These are phyloP conservation scores for Pseudotulostoma volvatum DNA, from an alignment of 495 filamentous ascomycete species.

Conservation along the genomic window DNA sequence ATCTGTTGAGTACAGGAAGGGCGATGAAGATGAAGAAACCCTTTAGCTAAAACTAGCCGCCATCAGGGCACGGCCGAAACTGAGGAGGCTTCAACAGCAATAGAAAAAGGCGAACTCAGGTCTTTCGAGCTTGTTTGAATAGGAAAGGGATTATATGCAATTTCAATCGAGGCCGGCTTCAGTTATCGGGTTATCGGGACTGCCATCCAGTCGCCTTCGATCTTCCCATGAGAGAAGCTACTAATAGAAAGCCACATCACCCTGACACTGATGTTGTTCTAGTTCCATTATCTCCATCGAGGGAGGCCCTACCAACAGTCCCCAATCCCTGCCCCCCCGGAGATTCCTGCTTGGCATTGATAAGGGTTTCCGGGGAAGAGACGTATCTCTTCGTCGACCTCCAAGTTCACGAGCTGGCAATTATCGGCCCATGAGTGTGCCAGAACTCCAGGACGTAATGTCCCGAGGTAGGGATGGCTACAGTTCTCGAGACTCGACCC, in stretches of 20 bases:
- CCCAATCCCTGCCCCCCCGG: constrained; percentile 56
- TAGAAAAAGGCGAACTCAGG: constrained; percentile 29
- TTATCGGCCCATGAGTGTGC: constrained; percentile 18
- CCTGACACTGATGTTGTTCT: constrained; percentile 41
- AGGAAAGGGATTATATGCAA: constrained; percentile 12
- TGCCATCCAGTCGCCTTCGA: constrained; percentile 1
- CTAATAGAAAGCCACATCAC: not conserved
- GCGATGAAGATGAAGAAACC: constrained; percentile 82
- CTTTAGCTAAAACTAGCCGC: constrained; percentile 66
- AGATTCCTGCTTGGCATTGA: constrained; percentile 77
- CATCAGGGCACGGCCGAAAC: constrained; percentile 72
- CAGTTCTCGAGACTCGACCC: constrained; percentile 13
- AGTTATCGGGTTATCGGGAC: constrained; percentile 9
- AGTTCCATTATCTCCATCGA: constrained; percentile 67
- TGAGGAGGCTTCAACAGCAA: constrained; percentile 75
- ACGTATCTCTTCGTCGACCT: constrained; percentile 72
- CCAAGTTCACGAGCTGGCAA: constrained; percentile 23
- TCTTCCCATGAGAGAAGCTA: not conserved
- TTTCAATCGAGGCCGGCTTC: constrained; percentile 13
- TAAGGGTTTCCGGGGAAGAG: constrained; percentile 63
- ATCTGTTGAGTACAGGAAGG: constrained; percentile 26
- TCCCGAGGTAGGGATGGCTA: constrained; percentile 13
- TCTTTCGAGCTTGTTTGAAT: constrained; percentile 6
- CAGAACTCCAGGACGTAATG: constrained; percentile 13
- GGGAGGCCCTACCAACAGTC: constrained; percentile 27